Evolutionary conservation across 2,329 filamentous ascomycete genomes (phyloP).

Genomic region (Claviceps maximensis): DNA sequence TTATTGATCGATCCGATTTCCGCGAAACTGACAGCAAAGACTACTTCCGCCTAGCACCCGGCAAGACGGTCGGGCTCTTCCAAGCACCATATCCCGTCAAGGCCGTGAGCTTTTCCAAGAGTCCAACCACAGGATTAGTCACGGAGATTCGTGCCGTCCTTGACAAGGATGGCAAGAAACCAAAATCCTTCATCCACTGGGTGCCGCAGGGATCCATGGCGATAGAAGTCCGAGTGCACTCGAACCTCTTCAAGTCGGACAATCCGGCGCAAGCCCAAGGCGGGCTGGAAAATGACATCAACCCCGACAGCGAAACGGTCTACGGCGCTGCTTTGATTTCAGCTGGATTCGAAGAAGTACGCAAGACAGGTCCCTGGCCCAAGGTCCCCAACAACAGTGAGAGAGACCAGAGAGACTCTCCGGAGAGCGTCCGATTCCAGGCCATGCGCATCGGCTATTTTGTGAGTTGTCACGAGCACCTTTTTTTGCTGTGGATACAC

Average conservation of each 20-base stretch:
- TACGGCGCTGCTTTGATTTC: too few species aligned
- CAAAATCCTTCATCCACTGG: too few species aligned
- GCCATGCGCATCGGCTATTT: slow-evolving; percentile 76
- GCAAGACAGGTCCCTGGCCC: slow-evolving; percentile 60
- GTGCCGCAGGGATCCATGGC: too few species aligned
- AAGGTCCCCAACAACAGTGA: slow-evolving; percentile 55
- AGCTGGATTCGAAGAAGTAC: too few species aligned
- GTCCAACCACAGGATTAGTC: slow-evolving; percentile 48
- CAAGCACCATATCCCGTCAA: slow-evolving; percentile 59
- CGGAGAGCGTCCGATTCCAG: slow-evolving; percentile 72
- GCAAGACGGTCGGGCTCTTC: slow-evolving; percentile 62
- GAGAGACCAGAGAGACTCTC: slow-evolving; percentile 44
- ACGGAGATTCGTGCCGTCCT: slow-evolving; percentile 44
- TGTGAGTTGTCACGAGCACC: slow-evolving; percentile 21
- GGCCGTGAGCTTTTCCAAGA: slow-evolving; percentile 55
- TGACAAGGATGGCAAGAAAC: too few species aligned
- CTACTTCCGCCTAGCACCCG: slow-evolving; percentile 69
- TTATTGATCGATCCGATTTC: slow-evolving; percentile 48
- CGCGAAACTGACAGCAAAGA: slow-evolving; percentile 59
- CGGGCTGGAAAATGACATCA: too few species aligned
- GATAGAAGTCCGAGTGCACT: too few species aligned
- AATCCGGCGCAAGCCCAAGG: too few species aligned
- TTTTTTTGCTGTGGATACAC: too few species aligned
- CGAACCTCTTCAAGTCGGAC: too few species aligned
- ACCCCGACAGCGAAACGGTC: too few species aligned